phyloP scores from a whole-genome alignment of 306 rosid species.

The Sicyos edulis region DNA sequence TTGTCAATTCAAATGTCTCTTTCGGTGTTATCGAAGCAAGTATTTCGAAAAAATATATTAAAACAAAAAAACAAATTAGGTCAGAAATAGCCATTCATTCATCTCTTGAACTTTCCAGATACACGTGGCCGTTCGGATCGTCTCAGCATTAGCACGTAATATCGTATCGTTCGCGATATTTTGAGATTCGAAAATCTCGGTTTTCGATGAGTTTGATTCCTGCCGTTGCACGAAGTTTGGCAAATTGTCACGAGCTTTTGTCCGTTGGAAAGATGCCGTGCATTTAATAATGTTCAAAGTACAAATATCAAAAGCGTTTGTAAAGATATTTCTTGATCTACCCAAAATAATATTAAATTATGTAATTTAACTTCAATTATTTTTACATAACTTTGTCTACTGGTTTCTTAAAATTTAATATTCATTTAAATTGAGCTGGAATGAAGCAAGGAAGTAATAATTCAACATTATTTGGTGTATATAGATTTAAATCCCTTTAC shows the following conservation, averaged over 20 bases:
- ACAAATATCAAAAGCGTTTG: slow-evolving; percentile 1
- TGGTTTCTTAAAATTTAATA: no score
- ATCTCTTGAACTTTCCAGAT: neutral
- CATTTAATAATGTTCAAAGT: neutral
- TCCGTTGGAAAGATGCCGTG: slow-evolving; percentile 15
- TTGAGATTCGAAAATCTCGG: neutral
- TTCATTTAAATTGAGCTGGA: no score
- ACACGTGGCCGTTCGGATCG: slow-evolving; percentile 11
- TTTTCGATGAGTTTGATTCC: neutral
- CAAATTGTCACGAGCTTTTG: slow-evolving; percentile 17
- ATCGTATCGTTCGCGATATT: neutral
- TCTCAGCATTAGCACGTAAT: slow-evolving; percentile 19
- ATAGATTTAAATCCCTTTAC: no score
- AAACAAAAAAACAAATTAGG: neutral
- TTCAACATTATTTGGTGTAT: no score
- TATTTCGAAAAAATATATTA: neutral
- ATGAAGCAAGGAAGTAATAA: no score
- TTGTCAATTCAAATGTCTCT: slow-evolving; percentile 34
- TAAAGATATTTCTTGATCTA: no score
- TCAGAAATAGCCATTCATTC: slow-evolving; percentile 27
- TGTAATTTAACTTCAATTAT: no score
- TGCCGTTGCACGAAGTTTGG: neutral
- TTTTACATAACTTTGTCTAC: no score
- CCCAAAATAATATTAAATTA: no score
- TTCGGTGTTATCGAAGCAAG: slow-evolving; percentile 23